Evolutionary conservation across 2,329 filamentous ascomycete species (phyloP).

Genomic region (Hypoxylon sp.): DNA sequence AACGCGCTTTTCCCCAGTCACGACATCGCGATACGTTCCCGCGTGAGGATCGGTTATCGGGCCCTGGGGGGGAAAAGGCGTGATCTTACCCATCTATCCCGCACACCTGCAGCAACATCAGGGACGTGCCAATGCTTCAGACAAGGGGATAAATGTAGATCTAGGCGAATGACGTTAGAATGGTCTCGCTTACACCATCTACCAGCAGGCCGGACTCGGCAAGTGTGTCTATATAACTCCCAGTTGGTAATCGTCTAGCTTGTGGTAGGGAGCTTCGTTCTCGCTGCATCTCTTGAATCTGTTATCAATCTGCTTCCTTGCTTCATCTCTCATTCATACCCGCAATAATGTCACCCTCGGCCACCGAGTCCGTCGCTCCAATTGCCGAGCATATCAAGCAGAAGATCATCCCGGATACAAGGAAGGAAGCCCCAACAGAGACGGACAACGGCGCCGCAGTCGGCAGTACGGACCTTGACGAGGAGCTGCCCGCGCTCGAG

Average conservation of each 20-base stretch:
- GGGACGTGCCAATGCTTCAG: neutral
- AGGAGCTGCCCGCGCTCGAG: slow-evolving; percentile 42
- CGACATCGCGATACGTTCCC: slow-evolving; percentile 28
- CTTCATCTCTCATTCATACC: neutral
- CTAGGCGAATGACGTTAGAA: slow-evolving; percentile 33
- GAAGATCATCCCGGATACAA: slow-evolving; percentile 31
- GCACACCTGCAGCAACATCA: slow-evolving; percentile 4
- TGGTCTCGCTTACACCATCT: slow-evolving; percentile 30
- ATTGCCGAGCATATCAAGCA: slow-evolving; percentile 44
- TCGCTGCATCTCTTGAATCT: slow-evolving; percentile 5
- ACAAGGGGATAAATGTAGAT: slow-evolving; percentile 4
- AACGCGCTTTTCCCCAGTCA: slow-evolving; percentile 30
- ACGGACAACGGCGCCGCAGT: slow-evolving; percentile 28
- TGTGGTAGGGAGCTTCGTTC: neutral
- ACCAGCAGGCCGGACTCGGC: slow-evolving; percentile 28
- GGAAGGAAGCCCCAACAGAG: slow-evolving; percentile 30
- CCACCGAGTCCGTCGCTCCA: slow-evolving; percentile 43
- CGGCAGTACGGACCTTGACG: slow-evolving; percentile 25
- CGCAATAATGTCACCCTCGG: slow-evolving; percentile 44
- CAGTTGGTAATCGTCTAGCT: neutral
- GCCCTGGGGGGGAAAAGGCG: slow-evolving; percentile 11
- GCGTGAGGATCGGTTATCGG: slow-evolving; percentile 28
- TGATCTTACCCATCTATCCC: slow-evolving; percentile 18
- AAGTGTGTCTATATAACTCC: slow-evolving; percentile 21
- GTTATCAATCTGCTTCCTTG: neutral